A percentile compares a stretch with the other conserved stretches of the same genome.
Conservation (phyloP, 176 grass and related monocot genomes). For the Alloteropsis semialata region DNA sequence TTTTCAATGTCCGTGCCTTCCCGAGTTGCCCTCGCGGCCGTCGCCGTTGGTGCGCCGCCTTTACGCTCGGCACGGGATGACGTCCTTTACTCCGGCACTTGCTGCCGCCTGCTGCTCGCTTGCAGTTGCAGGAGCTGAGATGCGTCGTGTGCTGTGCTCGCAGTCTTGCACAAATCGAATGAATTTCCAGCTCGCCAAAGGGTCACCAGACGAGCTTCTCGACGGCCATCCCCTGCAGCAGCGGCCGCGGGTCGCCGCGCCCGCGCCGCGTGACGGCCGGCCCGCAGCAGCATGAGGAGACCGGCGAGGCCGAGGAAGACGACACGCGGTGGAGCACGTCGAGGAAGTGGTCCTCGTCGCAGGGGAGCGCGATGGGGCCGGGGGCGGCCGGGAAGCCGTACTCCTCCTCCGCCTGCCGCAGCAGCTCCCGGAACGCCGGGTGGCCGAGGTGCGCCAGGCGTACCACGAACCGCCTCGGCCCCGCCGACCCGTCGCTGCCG, state of each 20-base stretch:
- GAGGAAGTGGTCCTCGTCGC: conserved; percentile 35
- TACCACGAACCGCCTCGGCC: conserved; percentile 34
- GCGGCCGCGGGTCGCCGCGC: conserved; percentile 21
- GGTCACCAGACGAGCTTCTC: conserved; percentile 31
- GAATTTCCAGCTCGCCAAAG: neutral
- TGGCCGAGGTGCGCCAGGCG: conserved; percentile 36
- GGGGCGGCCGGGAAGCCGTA: conserved; percentile 31
- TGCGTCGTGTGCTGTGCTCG: neutral
- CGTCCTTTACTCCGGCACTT: neutral
- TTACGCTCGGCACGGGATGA: neutral
- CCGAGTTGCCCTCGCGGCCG: neutral
- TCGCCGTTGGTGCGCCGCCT: neutral
- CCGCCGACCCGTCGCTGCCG: neutral
- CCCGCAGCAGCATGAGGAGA: neutral
- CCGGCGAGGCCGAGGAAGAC: neutral
- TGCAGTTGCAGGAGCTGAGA: no score
- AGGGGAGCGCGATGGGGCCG: conserved; percentile 39
- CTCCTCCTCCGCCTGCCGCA: conserved; percentile 43
- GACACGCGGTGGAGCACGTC: conserved; percentile 40
- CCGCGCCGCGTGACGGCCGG: neutral
- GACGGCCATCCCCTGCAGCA: conserved; percentile 20
- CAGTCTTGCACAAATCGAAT: neutral
- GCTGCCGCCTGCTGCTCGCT: no score
- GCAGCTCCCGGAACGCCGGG: conserved; percentile 42
- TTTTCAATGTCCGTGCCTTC: neutral